Evolutionary conservation across 495 filamentous ascomycete genomes (phyloP).

Genomic region (Elasticomyces elasticus): DNA sequence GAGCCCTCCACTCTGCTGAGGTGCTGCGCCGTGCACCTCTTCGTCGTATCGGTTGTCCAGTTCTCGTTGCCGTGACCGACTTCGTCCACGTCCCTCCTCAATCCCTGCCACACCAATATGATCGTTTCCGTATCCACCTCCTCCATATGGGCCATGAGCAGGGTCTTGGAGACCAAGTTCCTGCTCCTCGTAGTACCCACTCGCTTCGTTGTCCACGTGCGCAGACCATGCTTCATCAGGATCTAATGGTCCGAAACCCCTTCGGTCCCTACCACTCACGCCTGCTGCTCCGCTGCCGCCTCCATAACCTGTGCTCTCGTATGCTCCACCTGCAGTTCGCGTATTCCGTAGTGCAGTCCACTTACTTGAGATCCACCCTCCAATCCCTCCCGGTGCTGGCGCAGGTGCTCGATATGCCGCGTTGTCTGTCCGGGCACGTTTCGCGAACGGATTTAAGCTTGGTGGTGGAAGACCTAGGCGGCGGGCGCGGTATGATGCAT

Average conservation of each 20-base stretch:
- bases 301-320: constrained; percentile 44
- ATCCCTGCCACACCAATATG: constrained; percentile 18
- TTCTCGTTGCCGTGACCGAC: constrained; percentile 23
- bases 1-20: background rate
- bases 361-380: constrained; percentile 47
- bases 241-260: constrained; percentile 42
- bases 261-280: constrained; percentile 2
- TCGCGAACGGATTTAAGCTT: constrained; percentile 50
- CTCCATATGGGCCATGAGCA: constrained; percentile 23
- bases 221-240: constrained; percentile 68
- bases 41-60: constrained; percentile 30
- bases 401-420: constrained; percentile 37
- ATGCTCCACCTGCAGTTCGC: constrained; percentile 53
- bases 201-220: constrained; percentile 50
- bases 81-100: constrained; percentile 22
- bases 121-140: constrained; percentile 26
- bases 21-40: constrained; percentile 19
- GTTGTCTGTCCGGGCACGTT: constrained; percentile 27
- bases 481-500: constrained; percentile 45
- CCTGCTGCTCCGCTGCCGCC: constrained; percentile 26
- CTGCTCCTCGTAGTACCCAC: constrained; percentile 52
- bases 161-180: constrained; percentile 42
- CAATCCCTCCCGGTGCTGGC: constrained; percentile 47
- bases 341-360: constrained; percentile 43
- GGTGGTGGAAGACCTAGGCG: constrained; percentile 56